Base-by-base conservation (phyloP, 2,329 filamentous ascomycete genomes). In the Apiospora rasikravindrae region DNA sequence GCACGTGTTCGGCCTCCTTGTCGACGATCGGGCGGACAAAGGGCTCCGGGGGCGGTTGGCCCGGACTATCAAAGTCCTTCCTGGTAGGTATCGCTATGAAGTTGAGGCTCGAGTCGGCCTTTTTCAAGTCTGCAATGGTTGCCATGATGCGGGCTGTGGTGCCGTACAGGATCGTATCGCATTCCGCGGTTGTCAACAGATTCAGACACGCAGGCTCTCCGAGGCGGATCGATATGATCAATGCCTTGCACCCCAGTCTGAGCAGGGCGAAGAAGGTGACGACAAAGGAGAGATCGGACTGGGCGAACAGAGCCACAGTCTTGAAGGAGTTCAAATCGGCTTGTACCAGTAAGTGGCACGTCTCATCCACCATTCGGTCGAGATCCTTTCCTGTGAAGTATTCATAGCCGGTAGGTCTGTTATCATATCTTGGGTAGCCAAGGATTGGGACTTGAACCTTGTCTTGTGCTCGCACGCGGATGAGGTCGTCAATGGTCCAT, bases 171-270 rank as follows among this genome's bases (percentile, higher is more conserved):
- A 85, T 77, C 0, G 78, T 80, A 70, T 78, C 74, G 67, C 80
- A 81, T 8, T 80, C 76, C 1, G 83, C 81, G 5, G 75, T 77
- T 57, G 82, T 77, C 4, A 86, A 77, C 11, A 86, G 76, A 6
- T 81, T 81, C 5, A 84, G 77, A 70, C 81, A 84, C 29, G 84
- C 84, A 1, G 79, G 76, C 1, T 81, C 76, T 14, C 83, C 82
- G 7, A 86, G 77, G 29, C 84, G 82, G 44, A 82, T 82, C 4
- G 84, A 86, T 37, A 86, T 76, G 71, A 82, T 82, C 77, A 86
- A 80, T 8, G 82, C 79, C 16, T 81, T 83, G 71, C 83, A 85
- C 37, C 84, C 84, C 6, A 86, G 74, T n/a, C 84, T 80, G 71
- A 81, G 83, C 11, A 86, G 77, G 13, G 84, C 84, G 69, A 86